These are phyloP conservation scores for Metarhizium robertsii DNA, from an alignment of 2,329 filamentous ascomycete genomes.

Conservation along the genomic window DNA sequence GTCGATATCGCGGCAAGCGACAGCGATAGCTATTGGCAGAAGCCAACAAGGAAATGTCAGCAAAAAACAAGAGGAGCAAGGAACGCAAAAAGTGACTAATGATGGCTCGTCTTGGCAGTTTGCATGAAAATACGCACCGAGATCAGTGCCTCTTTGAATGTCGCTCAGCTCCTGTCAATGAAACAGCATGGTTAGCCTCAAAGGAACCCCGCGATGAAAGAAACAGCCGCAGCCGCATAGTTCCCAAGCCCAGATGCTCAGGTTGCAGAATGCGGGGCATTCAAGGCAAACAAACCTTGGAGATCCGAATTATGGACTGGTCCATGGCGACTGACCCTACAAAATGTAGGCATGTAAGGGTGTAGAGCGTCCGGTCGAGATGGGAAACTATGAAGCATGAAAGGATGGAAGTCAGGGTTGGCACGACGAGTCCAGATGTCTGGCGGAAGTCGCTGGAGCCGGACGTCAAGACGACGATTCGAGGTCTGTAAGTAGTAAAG, in stretches of 20 bases:
- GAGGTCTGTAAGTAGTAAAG: neutral
- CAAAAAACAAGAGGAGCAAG: neutral
- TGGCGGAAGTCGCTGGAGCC: no score
- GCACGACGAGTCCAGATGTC: neutral
- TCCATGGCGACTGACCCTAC: conserved; percentile 35
- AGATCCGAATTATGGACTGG: conserved; percentile 81
- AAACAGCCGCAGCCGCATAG: neutral
- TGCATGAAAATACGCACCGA: conserved; percentile 51
- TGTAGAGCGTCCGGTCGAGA: neutral
- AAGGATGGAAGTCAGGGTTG: neutral
- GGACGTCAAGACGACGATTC: no score
- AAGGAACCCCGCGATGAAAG: neutral
- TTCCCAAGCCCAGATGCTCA: neutral
- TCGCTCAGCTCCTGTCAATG: conserved; percentile 65
- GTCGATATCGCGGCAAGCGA: conserved; percentile 79
- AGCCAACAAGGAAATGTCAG: conserved; percentile 4
- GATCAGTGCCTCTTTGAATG: conserved; percentile 72
- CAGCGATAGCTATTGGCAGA: conserved; percentile 58
- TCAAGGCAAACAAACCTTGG: conserved; percentile 51
- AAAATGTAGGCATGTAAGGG: neutral
- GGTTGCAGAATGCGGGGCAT: conserved; percentile 11
- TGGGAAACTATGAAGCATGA: neutral
- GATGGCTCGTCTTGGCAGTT: neutral
- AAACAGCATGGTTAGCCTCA: conserved; percentile 6
- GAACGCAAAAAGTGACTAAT: neutral